phyloP scores from a whole-genome alignment of 1,284 basidiomycete species.

The Salmacisia buchloeana region DNA sequence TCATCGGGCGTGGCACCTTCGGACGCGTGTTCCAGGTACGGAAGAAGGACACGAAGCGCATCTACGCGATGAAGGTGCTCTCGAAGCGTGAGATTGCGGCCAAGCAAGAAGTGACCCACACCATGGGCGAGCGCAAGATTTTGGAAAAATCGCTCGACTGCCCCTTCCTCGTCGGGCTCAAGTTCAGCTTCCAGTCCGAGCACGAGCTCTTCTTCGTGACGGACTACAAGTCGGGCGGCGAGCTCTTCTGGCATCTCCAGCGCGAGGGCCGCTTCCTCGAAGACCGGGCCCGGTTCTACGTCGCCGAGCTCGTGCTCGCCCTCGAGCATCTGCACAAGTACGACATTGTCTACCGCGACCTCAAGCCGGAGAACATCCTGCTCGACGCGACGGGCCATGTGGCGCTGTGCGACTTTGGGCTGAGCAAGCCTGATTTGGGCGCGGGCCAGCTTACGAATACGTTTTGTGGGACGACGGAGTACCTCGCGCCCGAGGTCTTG shows the following conservation, averaged over 20 bases:
- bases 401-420: conserved; percentile 91
- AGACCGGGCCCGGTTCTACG: conserved; percentile 87
- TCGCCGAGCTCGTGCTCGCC: conserved; percentile 87
- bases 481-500: conserved; percentile 96
- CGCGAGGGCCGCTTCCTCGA: conserved; percentile 87
- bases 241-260: conserved; percentile 96
- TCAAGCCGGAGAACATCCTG: conserved; percentile 96
- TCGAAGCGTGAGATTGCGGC: conserved; percentile 98
- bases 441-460: conserved; percentile 94
- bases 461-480: conserved; percentile 81
- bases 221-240: conserved; percentile 97
- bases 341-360: conserved; percentile 90
- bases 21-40: conserved; percentile 96
- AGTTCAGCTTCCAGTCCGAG: conserved; percentile 97
- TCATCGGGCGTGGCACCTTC: conserved; percentile 97
- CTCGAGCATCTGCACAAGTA: conserved; percentile 95
- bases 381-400: conserved; percentile 95
- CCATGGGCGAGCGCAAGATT: conserved; percentile 98
- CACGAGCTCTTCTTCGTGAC: conserved; percentile 93
- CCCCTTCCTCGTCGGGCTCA: conserved; percentile 95
- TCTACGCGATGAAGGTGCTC: conserved; percentile 99
- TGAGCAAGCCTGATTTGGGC: conserved; percentile 90
- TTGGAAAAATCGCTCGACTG: conserved; percentile 87
- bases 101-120: conserved; percentile 99
- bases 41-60: conserved; percentile 93